A percentile compares a stretch with the other conserved stretches of the same genome.
These are phyloP conservation scores for Kokia cookei DNA, from an alignment of 441 rosid genomes.

Conservation along the genomic window DNA sequence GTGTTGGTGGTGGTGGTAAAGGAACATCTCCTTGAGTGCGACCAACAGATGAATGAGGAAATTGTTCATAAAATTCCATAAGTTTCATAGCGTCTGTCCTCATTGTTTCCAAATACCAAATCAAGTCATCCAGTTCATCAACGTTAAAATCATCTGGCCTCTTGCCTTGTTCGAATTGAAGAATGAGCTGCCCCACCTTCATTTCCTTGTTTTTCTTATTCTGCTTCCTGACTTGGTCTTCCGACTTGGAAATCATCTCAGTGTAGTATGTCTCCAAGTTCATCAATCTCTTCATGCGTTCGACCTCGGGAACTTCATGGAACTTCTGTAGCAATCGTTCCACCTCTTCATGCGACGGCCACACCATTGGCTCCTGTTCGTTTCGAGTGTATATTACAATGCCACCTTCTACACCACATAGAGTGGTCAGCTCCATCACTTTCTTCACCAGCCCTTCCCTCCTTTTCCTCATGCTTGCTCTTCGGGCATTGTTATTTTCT, in stretches of 20 bases:
- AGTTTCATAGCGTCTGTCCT: not conserved
- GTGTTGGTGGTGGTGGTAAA: not conserved
- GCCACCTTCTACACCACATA: conserved; percentile 36
- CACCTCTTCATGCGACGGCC: conserved; percentile 26
- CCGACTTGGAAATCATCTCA: not conserved
- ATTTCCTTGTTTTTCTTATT: not conserved
- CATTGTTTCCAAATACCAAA: not conserved
- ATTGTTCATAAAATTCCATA: not conserved
- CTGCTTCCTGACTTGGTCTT: not conserved
- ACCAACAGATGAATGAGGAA: not conserved
- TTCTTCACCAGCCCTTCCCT: conserved; percentile 23
- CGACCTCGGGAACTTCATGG: not conserved
- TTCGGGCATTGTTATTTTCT: conserved; percentile 17
- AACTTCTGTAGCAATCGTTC: conserved; percentile 5
- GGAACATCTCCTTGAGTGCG: not conserved
- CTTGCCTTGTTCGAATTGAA: not conserved
- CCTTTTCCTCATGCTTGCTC: conserved; percentile 24
- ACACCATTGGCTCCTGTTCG: conserved; percentile 24
- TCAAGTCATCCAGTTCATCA: not conserved
- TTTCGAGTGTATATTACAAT: conserved; percentile 31
- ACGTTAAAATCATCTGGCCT: not conserved
- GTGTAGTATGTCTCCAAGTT: not conserved
- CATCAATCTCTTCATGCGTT: not conserved
- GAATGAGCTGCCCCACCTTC: not conserved
- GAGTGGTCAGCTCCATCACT: conserved; percentile 26